phyloP scores from a whole-genome alignment of 208 protist species.

The Lotmaria passim region DNA sequence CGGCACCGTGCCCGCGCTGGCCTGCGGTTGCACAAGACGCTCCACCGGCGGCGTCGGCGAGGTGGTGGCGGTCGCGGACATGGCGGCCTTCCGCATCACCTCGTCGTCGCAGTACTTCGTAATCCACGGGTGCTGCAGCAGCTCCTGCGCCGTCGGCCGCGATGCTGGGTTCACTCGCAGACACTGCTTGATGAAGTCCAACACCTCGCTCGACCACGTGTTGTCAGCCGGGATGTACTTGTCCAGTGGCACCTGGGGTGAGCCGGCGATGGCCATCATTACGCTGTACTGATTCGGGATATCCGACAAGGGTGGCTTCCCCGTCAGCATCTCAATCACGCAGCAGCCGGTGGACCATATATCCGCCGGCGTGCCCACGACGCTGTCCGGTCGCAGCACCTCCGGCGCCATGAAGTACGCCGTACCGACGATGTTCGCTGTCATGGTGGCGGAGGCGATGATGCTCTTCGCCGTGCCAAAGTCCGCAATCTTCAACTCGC shows the following conservation, averaged over 20 bases:
- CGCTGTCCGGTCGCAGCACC: slow-evolving; percentile 54
- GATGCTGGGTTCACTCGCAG: slow-evolving; percentile 55
- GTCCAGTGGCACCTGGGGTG: slow-evolving; percentile 45
- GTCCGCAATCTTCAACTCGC: slow-evolving; percentile 84
- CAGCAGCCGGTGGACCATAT: slow-evolving; percentile 93
- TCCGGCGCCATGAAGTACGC: slow-evolving; percentile 94
- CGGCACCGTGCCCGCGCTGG: neutral
- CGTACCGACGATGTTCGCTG: slow-evolving; percentile 74
- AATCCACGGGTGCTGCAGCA: slow-evolving; percentile 78
- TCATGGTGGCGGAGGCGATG: slow-evolving; percentile 32
- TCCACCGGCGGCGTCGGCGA: slow-evolving; percentile 10
- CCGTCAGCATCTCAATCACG: slow-evolving; percentile 91
- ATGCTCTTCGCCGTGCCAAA: slow-evolving; percentile 76
- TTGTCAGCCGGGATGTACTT: slow-evolving; percentile 68
- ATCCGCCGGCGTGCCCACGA: slow-evolving; percentile 59
- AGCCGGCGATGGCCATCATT: slow-evolving; percentile 80
- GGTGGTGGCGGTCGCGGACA: slow-evolving; percentile 5
- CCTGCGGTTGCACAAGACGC: neutral
- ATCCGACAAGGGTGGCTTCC: slow-evolving; percentile 61
- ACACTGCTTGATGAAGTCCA: slow-evolving; percentile 69
- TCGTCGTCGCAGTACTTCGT: slow-evolving; percentile 23
- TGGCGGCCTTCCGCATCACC: slow-evolving; percentile 6
- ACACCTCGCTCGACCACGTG: slow-evolving; percentile 52
- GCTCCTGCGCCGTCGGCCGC: slow-evolving; percentile 58
- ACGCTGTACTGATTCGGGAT: slow-evolving; percentile 76